phyloP scores from a whole-genome alignment of 1,284 basidiomycete species.

The Sphagnurus paluster region DNA sequence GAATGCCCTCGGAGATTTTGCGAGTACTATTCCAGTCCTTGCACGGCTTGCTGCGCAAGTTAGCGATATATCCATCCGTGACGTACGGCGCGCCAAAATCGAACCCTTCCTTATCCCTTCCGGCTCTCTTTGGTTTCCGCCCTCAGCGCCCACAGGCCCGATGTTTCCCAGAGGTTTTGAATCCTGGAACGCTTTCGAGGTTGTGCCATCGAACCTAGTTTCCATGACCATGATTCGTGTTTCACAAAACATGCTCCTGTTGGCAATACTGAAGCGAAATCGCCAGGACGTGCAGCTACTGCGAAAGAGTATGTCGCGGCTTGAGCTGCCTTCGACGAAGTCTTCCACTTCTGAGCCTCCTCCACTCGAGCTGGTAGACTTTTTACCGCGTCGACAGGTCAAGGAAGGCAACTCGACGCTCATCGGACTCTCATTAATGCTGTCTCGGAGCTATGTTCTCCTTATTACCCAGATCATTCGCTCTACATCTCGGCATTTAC shows the following conservation, averaged over 20 bases:
- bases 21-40: constrained; percentile 55
- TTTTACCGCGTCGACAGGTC: constrained; percentile 33
- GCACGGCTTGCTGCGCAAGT: constrained; percentile 63
- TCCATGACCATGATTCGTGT: constrained; percentile 66
- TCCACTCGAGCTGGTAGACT: constrained; percentile 44
- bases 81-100: constrained; percentile 73
- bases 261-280: constrained; percentile 65
- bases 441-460: constrained; percentile 71
- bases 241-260: constrained; percentile 71
- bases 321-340: constrained; percentile 58
- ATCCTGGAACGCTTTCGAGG: constrained; percentile 44
- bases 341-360: constrained; percentile 30
- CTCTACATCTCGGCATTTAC: constrained; percentile 75
- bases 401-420: constrained; percentile 11
- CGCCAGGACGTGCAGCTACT: constrained; percentile 71
- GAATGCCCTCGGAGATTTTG: constrained; percentile 52
- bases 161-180: constrained; percentile 58
- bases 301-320: constrained; percentile 65
- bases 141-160: constrained; percentile 48
- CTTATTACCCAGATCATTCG: constrained; percentile 73
- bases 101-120: constrained; percentile 73
- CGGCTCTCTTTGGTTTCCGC: constrained; percentile 64
- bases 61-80: constrained; percentile 71
- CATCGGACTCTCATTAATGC: constrained; percentile 49
- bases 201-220: constrained; percentile 48